phyloP scores from a whole-genome alignment of 1,284 basidiomycete genomes.

The Tilletia caries region DNA sequence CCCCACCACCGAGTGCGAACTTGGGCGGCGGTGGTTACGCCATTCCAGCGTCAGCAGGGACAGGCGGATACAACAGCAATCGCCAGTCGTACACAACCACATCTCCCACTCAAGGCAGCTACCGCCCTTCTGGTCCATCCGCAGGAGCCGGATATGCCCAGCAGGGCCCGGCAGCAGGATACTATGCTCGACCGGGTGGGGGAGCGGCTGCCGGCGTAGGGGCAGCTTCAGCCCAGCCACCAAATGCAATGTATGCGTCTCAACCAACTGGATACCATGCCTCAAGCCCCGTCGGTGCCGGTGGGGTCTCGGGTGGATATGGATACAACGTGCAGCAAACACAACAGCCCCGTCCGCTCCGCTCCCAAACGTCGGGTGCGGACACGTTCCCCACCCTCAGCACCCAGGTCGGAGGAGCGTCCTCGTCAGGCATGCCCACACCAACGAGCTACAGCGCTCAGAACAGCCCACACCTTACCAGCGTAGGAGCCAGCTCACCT shows the following conservation, averaged over 20 bases:
- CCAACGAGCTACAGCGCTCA: constrained; percentile 13
- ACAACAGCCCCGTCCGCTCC: constrained; percentile 29
- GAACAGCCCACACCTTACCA: constrained; percentile 11
- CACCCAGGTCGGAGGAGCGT: neutral
- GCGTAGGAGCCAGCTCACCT: neutral
- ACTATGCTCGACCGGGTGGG: neutral
- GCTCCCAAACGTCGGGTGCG: constrained; percentile 31
- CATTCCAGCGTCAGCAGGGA: neutral
- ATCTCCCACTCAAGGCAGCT: neutral
- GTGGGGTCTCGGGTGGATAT: neutral
- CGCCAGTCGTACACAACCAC: neutral
- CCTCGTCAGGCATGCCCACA: neutral
- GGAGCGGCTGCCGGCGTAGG: neutral
- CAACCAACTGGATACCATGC: neutral
- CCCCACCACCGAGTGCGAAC: constrained; percentile 22
- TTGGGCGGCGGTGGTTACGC: neutral
- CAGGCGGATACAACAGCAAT: neutral
- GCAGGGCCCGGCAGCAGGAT: neutral
- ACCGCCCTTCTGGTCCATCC: neutral
- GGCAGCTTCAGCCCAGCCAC: neutral
- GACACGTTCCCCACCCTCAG: constrained; percentile 23
- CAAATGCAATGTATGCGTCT: neutral
- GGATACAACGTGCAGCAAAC: constrained; percentile 15
- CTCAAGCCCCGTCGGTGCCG: constrained; percentile 4
- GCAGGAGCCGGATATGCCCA: neutral